Percentiles rank a stretch among this genome's conserved stretches.
Evolutionary conservation across 1,139 yeast species (phyloP).

Genomic region (Diutina mesorugosa): DNA sequence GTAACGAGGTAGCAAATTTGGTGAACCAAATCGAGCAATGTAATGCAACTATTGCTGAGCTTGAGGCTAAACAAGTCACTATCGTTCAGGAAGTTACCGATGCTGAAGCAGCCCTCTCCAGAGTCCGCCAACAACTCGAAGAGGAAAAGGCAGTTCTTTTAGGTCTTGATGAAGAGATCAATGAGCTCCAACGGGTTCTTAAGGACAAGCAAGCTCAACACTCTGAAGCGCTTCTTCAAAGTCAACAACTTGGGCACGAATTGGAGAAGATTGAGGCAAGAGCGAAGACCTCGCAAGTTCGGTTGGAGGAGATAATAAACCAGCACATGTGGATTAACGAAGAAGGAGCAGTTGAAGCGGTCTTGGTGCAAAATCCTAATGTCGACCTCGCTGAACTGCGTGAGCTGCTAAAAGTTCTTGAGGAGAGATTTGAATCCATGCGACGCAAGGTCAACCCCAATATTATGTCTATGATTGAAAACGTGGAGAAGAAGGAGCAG

Average conservation of each 20-base stretch:
- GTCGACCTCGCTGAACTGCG: conserved; percentile 53
- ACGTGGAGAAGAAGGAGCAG: conserved; percentile 79
- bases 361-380: conserved; percentile 46
- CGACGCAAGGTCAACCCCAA: conserved; percentile 76
- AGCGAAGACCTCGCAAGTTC: conserved; percentile 24
- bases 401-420: conserved; percentile 41
- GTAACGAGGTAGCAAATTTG: conserved; percentile 38
- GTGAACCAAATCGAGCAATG: conserved; percentile 27
- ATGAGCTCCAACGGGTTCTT: conserved; percentile 43
- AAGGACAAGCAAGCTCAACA: conserved; percentile 37
- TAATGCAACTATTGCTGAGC: conserved; percentile 23
- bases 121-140: conserved; percentile 33
- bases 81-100: conserved; percentile 15
- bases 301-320: conserved; percentile 35
- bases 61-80: conserved; percentile 17
- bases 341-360: conserved; percentile 37
- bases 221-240: conserved; percentile 38
- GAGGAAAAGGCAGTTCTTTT: conserved; percentile 50
- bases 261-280: conserved; percentile 42
- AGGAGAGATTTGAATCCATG: conserved; percentile 60
- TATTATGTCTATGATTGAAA: conserved; percentile 90
- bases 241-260: conserved; percentile 53
- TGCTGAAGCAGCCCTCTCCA: conserved; percentile 16
- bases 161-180: conserved; percentile 70
- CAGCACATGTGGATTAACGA: conserved; percentile 70